Evolutionary conservation across 352 stramenopile species (phyloP), one percentile per base, ranked within the genome.

Genomic region (Aphanomyces cochlioides): DNA sequence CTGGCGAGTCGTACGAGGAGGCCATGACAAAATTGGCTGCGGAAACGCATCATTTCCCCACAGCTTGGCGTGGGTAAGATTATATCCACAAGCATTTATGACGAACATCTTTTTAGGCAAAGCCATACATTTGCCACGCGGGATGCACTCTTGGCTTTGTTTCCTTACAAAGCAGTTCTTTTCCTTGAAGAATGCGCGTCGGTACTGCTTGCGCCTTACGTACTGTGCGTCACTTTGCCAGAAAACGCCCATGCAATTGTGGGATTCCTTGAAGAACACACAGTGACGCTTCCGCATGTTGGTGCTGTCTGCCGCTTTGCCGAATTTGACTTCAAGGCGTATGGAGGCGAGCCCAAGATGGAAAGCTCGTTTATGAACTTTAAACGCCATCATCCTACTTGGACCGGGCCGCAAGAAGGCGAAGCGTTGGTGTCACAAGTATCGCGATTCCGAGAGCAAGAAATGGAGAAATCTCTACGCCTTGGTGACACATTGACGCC

Each of bases 341-440:
- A 98, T 74, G 82, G 85, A 28, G 90, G 97, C 73, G 90, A 95
- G 63, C 66, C 75, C 19, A 99, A 99, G 79, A 98, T 99, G 92
- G 95, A 99, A 75, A 98, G 96, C 48, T 98, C 88, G 47, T 98
- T 98, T 73, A 89, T 99, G 61, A 98, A 93, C 64, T 99, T 99
- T 76, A 98, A 97, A 73, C 86, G 92, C 63, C 94, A 95, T 57
- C 88, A 96, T 72, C 89, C 89, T 5, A 85, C 81, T 41, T 96
- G 89, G 89, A 80, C 92, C 38, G 87, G 87, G 28, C 83, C 79
- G 5, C 71, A 79, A 39, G 85, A 93, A 75, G 87, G 87, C 72
- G 87, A 95, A 38, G 78, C 68, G 17, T 76, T 95, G 1, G 83
- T 93, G 73, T 67, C 87, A 63, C 80, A 83, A 3, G 73, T 95